Evolutionary conservation across 1,139 yeast genomes (phyloP), one percentile per base, ranked within the genome.

Genomic region (Sugiyamaella xylanicola): DNA sequence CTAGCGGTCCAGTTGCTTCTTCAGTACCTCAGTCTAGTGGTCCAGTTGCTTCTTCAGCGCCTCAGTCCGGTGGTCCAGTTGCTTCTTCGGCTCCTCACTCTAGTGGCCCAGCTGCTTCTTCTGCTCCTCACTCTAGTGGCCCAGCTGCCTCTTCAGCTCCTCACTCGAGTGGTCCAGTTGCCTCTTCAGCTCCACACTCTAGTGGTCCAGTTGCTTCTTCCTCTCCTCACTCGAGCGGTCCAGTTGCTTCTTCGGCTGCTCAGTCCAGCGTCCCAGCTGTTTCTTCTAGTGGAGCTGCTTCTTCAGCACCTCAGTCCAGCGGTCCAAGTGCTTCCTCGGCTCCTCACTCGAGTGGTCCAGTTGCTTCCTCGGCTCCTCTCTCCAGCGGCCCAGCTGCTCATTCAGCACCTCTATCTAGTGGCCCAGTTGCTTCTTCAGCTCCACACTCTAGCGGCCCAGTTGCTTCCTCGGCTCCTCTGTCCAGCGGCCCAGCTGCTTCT

Each of bases 341-440:
- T 9, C 29, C 29, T 25, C 29, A 25, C 29, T 25, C 29, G 8
- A 25, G 29, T 25, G 29, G 8, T 25, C 29, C 29, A 25, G 29
- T 9, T 25, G 5, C 29, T 15, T 15, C 55, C 21, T 13, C 49
- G 17, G 51, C 9, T 35, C 19, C 54, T 16, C 27, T 48, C 27
- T 25, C 51, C 35, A 36, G 51, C 15, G 5, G 9, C 5, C 19
- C 41, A 7, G 16, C 41, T 36, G 16, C 41, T 36, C 13, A 4
- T 36, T 15, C 19, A 4, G 41, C n/a, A 15, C 29, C 17, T 15
- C 21, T 13, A n/a, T 27, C 37, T 29, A 16, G 48, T 36, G n/a
- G n/a, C n/a, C n/a, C n/a, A n/a, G 37, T 50, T 48, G 46, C 54
- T 36, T 44, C 40, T 39, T 37, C 59, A 29, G 48, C 47, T 16